Evolutionary conservation across 2,329 filamentous ascomycete species (phyloP).

Genomic region (Mariannaea sp.): DNA sequence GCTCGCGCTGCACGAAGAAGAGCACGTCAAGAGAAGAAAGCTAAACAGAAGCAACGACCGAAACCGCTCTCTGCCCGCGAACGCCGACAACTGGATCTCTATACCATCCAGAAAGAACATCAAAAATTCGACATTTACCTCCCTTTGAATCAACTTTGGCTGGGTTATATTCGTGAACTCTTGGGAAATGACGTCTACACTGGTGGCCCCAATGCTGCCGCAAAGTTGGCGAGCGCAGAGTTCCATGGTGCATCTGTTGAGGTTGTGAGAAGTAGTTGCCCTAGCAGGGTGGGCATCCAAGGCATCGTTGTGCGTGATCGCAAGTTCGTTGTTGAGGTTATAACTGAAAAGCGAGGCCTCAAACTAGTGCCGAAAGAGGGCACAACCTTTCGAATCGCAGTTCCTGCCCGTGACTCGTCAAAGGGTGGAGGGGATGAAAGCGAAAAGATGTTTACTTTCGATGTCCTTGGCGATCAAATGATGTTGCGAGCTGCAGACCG

Average conservation of each 20-base stretch:
- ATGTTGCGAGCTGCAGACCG: constrained; percentile 81
- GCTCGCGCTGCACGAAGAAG: constrained; percentile 62
- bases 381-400: constrained; percentile 78
- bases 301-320: constrained; percentile 91
- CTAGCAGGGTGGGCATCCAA: constrained; percentile 77
- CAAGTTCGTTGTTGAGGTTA: constrained; percentile 82
- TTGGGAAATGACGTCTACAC: constrained; percentile 65
- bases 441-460: constrained; percentile 66
- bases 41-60: constrained; percentile 56
- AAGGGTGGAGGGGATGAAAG: constrained; percentile 25
- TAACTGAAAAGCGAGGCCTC: constrained; percentile 71
- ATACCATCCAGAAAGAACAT: constrained; percentile 72
- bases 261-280: constrained; percentile 81
- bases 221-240: constrained; percentile 83
- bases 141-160: constrained; percentile 79
- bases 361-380: constrained; percentile 90
- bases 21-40: constrained; percentile 52
- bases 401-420: constrained; percentile 52
- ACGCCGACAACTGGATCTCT: constrained; percentile 73
- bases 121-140: constrained; percentile 72
- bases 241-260: constrained; percentile 86
- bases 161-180: constrained; percentile 82
- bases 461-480: constrained; percentile 87
- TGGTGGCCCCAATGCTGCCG: constrained; percentile 64
- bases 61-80: constrained; percentile 79